Base-by-base conservation (phyloP, 345 rosid species). In the Luvunga scandens region DNA sequence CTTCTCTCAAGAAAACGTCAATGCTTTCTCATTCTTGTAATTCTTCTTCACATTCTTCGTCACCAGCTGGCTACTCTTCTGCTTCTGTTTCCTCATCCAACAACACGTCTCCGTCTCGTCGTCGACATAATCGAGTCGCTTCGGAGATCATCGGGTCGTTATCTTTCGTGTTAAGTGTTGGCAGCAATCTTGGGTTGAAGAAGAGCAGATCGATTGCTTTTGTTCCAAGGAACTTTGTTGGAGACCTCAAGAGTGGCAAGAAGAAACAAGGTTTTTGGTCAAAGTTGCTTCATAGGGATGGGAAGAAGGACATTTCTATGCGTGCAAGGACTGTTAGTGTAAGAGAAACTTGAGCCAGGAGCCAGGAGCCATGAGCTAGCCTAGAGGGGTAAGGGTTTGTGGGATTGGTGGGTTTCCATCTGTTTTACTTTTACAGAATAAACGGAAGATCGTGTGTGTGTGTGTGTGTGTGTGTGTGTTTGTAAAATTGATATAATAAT, bases 161-260 rank as follows among this genome's bases (percentile, higher is more conserved):
- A 71, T 81, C 92, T 8, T 88, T 88, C 28, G 80, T 66, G 75
- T 80, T 86, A 10, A 84, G 86, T 4, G 75, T 66, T 66, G 82
- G 82, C 22, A 18, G 21, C 7, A 53, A 6, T 48, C 53, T 63
- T 63, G 90, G 89, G 25, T 75, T 94, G 81, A 92, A 82, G 91
- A 94, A 94, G 86, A 92, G 98, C 70, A 86, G 92, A 82, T 94
- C 98, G 65, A 68, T 90, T 78, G 92, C 91, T 77, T 80, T 81
- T 39, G 87, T 69, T 73, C 80, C 91, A 0, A 86, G 83, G 62
- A 84, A 61, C 53, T 28, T 34, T 13, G 81, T 30, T 2, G 88
- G 77, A 30, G 83, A 80, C 50, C 76, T 27, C 45, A 78, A 57
- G 75, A 78, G 66, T 56, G 82, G 75, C 81, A 87, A 78, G 85